Percentiles rank a stretch among this genome's conserved stretches.
phyloP scores from a whole-genome alignment of 495 filamentous ascomycete species.

The Daldinia vernicosa region DNA sequence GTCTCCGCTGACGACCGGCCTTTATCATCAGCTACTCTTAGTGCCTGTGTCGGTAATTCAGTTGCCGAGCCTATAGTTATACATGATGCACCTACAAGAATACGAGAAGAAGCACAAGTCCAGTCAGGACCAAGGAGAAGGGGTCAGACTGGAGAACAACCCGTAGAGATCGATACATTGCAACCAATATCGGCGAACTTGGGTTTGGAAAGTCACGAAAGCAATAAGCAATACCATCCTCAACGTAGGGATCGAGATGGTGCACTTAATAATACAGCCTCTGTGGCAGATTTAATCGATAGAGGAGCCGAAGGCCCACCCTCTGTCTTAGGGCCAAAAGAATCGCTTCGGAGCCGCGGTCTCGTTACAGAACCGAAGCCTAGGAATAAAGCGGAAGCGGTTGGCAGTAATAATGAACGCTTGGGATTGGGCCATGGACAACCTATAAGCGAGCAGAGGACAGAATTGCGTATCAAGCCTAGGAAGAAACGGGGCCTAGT shows the following conservation, averaged over 20 bases:
- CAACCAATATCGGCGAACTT: constrained; percentile 7
- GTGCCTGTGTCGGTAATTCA: constrained; percentile 1
- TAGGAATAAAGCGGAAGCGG: constrained; percentile 1
- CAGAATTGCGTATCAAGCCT: constrained; percentile 53
- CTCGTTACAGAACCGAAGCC: not conserved
- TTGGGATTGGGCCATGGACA: not conserved
- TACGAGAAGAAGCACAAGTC: not conserved
- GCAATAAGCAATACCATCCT: not conserved
- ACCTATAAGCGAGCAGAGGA: constrained; percentile 43
- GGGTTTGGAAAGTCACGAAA: not conserved
- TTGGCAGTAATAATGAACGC: constrained; percentile 8
- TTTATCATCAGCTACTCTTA: constrained; percentile 17
- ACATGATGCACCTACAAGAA: not conserved
- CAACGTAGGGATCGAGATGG: not conserved
- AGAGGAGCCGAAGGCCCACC: not conserved
- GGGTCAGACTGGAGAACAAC: not conserved
- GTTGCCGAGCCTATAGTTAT: not conserved
- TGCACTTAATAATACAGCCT: not conserved
- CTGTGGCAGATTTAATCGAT: not conserved
- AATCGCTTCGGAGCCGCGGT: not conserved
- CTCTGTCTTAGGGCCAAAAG: not conserved
- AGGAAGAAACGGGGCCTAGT: constrained; percentile 55
- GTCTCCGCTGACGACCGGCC: constrained; percentile 18
- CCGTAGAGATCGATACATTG: not conserved
- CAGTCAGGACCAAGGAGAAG: not conserved